Evolutionary conservation across 306 rosid genomes (phyloP).

Genomic region (Corylus heterophylla): DNA sequence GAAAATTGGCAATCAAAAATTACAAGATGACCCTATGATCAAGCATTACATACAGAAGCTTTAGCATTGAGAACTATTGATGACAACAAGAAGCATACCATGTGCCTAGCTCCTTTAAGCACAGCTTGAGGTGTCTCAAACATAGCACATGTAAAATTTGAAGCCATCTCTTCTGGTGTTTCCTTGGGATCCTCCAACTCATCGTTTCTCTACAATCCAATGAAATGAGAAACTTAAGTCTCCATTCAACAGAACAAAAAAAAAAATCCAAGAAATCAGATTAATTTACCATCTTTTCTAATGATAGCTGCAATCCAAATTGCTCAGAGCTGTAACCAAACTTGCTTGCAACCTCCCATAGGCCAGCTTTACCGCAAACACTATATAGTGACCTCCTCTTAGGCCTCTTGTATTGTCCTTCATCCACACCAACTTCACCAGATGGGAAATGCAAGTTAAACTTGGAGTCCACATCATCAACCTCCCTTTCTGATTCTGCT

Average conservation of each 20-base stretch:
- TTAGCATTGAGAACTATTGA: neutral
- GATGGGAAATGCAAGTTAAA: constrained; percentile 96
- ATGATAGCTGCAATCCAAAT: constrained; percentile 80
- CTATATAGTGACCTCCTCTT: constrained; percentile 81
- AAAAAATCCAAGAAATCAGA: constrained; percentile 25
- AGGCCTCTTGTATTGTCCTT: constrained; percentile 94
- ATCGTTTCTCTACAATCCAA: constrained; percentile 53
- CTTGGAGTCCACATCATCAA: constrained; percentile 96
- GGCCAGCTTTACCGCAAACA: constrained; percentile 80
- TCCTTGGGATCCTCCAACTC: constrained; percentile 97
- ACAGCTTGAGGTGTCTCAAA: constrained; percentile 83
- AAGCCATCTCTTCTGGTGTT: constrained; percentile 97
- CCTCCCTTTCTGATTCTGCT: constrained; percentile 95
- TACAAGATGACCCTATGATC: constrained; percentile 1
- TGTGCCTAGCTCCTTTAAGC: constrained; percentile 93
- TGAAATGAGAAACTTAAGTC: constrained; percentile 20
- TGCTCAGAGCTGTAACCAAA: constrained; percentile 97
- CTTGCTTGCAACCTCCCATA: constrained; percentile 95
- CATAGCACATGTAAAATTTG: constrained; percentile 89
- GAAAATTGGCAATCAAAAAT: constrained; percentile 6
- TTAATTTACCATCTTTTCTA: constrained; percentile 63
- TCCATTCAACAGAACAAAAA: constrained; percentile 13
- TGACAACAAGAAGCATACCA: constrained; percentile 52
- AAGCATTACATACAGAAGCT: constrained; percentile 11
- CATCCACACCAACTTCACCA: constrained; percentile 92